Conservation (phyloP, 2,329 filamentous ascomycete genomes). For the Alternaria sp. region DNA sequence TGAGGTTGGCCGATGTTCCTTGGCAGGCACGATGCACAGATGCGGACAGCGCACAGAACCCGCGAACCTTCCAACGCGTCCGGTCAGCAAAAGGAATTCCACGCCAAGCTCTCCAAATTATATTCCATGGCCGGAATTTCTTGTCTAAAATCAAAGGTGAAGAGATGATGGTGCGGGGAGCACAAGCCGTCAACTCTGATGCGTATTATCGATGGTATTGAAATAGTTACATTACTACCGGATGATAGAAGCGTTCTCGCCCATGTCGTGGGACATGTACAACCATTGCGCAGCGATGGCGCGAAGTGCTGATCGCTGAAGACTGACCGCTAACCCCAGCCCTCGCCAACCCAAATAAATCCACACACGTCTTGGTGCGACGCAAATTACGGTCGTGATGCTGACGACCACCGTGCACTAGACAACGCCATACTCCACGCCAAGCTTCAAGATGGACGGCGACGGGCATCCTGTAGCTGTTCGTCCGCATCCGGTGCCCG, state of each 20-base stretch:
- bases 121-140: not conserved
- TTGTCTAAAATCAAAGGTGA: not conserved
- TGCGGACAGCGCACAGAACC: not conserved
- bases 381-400: slow-evolving; percentile 3
- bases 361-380: slow-evolving; percentile 14
- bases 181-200: not conserved
- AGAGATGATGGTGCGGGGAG: not conserved
- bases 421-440: slow-evolving; percentile 32
- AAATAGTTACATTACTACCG: not conserved
- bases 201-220: not conserved
- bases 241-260: not conserved
- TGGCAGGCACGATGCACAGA: slow-evolving; percentile 7
- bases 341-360: slow-evolving; percentile 13
- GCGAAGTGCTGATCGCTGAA: slow-evolving; percentile 14
- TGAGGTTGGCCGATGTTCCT: slow-evolving; percentile 10
- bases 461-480: slow-evolving; percentile 26
- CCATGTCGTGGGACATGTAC: not conserved
- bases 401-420: slow-evolving; percentile 18
- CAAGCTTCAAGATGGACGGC: slow-evolving; percentile 26
- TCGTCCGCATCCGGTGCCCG: slow-evolving; percentile 63
- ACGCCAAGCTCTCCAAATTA: not conserved
- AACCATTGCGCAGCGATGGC: slow-evolving; percentile 11
- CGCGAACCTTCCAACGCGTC: not conserved
- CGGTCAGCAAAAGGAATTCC: not conserved
- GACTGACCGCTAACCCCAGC: slow-evolving; percentile 18